Conservation (phyloP, 352 stramenopile genomes). For the Albugo laibachii region DNA sequence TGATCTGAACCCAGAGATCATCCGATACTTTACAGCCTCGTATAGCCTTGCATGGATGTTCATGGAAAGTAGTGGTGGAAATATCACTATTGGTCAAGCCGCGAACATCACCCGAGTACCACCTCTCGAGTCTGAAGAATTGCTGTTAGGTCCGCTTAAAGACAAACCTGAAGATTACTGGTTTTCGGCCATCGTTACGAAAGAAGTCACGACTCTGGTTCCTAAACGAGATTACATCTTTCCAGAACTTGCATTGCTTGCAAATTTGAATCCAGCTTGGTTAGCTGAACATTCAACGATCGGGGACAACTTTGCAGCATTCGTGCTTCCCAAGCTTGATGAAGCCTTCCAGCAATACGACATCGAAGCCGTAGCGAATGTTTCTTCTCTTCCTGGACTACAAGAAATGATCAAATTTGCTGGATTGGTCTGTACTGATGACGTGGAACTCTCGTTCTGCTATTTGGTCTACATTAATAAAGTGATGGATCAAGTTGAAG, state of each 20-base stretch:
- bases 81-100: conserved; percentile 1
- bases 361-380: conserved; percentile 1
- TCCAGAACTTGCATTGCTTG: conserved; percentile 5
- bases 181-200: conserved; percentile 1
- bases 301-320: conserved; percentile 1
- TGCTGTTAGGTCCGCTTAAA: too few species aligned
- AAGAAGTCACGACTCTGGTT: background rate
- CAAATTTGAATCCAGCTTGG: conserved; percentile 3
- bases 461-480: background rate
- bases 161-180: conserved; percentile 1
- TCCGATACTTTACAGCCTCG: conserved; percentile 3
- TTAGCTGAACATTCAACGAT: conserved; percentile 4
- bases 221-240: background rate
- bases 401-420: background rate
- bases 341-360: conserved; percentile 1
- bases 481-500: conserved; percentile 6
- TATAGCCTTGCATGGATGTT: conserved; percentile 4
- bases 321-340: background rate
- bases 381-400: background rate
- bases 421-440: background rate
- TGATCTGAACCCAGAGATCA: background rate
- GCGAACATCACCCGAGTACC: background rate
- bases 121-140: background rate
- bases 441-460: background rate
- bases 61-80: too few species aligned